phyloP scores from a whole-genome alignment of 345 rosid genomes.

The Leavenworthia alabamica region DNA sequence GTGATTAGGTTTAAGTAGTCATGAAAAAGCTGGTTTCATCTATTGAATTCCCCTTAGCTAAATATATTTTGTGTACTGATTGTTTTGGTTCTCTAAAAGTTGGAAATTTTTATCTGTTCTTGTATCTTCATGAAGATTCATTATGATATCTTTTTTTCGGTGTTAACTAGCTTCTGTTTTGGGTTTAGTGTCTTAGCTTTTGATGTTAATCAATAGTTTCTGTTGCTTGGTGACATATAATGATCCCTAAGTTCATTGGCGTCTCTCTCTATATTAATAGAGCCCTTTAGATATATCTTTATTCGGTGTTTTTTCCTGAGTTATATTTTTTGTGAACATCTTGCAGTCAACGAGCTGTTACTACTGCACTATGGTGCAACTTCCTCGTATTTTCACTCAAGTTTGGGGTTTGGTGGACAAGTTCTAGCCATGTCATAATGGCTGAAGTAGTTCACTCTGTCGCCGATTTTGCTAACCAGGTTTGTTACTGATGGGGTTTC shows the following conservation, averaged over 20 bases:
- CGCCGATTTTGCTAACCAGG: slow-evolving; percentile 99
- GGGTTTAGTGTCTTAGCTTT: background rate
- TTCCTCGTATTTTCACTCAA: slow-evolving; percentile 94
- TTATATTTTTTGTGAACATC: slow-evolving; percentile 5
- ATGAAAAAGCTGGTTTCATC: background rate
- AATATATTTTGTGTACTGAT: too few species aligned
- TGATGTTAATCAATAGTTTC: background rate
- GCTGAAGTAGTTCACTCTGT: slow-evolving; percentile 94
- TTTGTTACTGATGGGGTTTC: slow-evolving; percentile 4
- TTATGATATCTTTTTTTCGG: background rate
- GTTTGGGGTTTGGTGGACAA: slow-evolving; percentile 82
- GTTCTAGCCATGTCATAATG: slow-evolving; percentile 93
- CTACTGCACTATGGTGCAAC: slow-evolving; percentile 94
- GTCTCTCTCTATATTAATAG: background rate
- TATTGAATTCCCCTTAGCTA: background rate
- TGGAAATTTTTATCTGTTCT: background rate
- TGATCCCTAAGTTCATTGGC: background rate
- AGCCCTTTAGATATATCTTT: background rate
- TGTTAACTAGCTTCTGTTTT: background rate
- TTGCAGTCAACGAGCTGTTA: slow-evolving; percentile 93
- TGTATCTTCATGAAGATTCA: background rate
- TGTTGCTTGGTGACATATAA: background rate
- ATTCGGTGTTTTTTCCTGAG: slow-evolving; percentile 8
- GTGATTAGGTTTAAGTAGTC: background rate
- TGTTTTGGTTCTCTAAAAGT: background rate